Percentiles rank a stretch among this genome's conserved stretches.
phyloP scores from a whole-genome alignment of 148 eudicot genomes.

The Cornus suecica region DNA sequence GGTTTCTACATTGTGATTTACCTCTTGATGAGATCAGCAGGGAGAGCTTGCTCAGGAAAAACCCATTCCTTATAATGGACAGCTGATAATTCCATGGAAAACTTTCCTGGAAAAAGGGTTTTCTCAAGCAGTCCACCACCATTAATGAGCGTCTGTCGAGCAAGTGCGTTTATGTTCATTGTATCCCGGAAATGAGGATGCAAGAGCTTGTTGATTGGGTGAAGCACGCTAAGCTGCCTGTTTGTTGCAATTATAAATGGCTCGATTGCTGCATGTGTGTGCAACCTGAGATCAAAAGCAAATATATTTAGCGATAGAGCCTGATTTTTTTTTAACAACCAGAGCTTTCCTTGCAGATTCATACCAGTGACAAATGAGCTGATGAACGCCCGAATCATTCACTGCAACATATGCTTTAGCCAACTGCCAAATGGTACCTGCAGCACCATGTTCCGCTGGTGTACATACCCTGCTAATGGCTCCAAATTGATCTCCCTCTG shows the following conservation, averaged over 20 bases:
- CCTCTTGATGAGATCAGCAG: constrained; percentile 82
- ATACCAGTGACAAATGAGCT: constrained; percentile 87
- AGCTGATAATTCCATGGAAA: constrained; percentile 62
- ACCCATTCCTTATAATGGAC: constrained; percentile 53
- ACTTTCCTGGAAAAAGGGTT: constrained; percentile 59
- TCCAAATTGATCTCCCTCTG: constrained; percentile 50
- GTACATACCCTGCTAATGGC: constrained; percentile 52
- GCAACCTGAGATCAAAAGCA: constrained; percentile 37
- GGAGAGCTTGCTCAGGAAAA: constrained; percentile 82
- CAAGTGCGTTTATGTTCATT: constrained; percentile 68
- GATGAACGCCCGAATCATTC: constrained; percentile 76
- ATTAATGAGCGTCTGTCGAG: constrained; percentile 65
- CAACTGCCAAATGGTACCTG: constrained; percentile 67
- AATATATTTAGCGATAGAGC: background rate
- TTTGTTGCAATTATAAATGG: constrained; percentile 78
- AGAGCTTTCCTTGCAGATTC: background rate
- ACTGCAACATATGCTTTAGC: constrained; percentile 89
- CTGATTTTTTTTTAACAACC: background rate
- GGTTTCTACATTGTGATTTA: constrained; percentile 13
- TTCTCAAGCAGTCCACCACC: constrained; percentile 68
- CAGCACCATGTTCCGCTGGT: constrained; percentile 58
- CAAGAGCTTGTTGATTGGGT: constrained; percentile 77
- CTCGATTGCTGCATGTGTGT: constrained; percentile 71
- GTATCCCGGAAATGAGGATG: constrained; percentile 83
- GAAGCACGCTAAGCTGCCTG: constrained; percentile 76